phyloP scores from a whole-genome alignment of 2,329 filamentous ascomycete species.

The Daldinia eschscholtzii region DNA sequence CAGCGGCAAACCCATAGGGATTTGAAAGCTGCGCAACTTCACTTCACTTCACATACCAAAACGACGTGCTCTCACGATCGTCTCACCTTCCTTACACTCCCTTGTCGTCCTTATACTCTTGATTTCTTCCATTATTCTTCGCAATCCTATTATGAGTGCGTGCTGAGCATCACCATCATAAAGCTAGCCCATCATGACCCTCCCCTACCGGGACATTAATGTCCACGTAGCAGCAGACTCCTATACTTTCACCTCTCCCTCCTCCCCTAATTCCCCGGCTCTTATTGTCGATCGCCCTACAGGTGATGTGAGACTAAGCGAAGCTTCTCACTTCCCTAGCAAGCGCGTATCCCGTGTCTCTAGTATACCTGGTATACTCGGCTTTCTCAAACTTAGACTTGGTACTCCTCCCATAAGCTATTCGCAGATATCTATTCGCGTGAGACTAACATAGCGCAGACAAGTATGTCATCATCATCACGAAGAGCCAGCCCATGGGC shows the following conservation, averaged over 20 bases:
- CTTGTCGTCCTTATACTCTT: constrained; percentile 10
- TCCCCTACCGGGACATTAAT: constrained; percentile 96
- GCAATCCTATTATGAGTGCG: constrained; percentile 36
- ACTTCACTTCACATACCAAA: constrained; percentile 34
- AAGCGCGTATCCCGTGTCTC: constrained; percentile 82
- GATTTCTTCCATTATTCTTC: constrained; percentile 4
- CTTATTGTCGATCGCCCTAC: constrained; percentile 92
- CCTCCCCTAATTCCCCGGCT: constrained; percentile 87
- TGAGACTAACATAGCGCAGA: constrained; percentile 60
- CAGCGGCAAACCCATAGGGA: constrained; percentile 17
- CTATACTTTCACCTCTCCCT: constrained; percentile 97
- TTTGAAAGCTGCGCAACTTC: constrained; percentile 22
- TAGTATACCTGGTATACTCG: constrained; percentile 94
- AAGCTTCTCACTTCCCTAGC: constrained; percentile 79
- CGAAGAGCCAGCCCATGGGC: constrained; percentile 91
- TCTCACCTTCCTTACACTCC: constrained; percentile 34
- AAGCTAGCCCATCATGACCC: constrained; percentile 51
- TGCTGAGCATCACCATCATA: constrained; percentile 40
- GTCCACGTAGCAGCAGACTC: constrained; percentile 91
- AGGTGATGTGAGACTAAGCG: constrained; percentile 86
- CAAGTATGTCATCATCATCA: constrained; percentile 97
- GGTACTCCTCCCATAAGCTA: constrained; percentile 64
- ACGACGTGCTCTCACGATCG: constrained; percentile 27
- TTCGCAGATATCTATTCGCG: not conserved
- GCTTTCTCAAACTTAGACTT: constrained; percentile 91